Evolutionary conservation across 345 rosid genomes (phyloP).

Genomic region (Clarkia xantiana): DNA sequence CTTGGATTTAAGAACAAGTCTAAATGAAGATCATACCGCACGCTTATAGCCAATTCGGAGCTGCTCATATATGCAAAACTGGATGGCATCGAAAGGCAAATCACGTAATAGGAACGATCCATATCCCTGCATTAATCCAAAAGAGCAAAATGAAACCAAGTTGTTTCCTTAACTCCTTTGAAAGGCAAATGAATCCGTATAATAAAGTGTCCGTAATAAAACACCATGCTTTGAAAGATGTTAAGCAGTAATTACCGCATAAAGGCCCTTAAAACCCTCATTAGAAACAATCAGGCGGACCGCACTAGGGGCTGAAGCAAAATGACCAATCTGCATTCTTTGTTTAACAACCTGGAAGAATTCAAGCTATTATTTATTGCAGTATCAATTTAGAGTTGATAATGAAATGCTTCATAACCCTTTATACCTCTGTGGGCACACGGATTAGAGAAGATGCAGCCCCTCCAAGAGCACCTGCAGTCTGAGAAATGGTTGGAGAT

Average conservation of each 20-base stretch:
- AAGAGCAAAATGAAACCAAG: neutral
- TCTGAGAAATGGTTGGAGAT: slow-evolving; percentile 14
- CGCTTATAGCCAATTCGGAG: slow-evolving; percentile 73
- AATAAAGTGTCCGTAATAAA: no score
- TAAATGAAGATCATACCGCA: slow-evolving; percentile 32
- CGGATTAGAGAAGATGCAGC: slow-evolving; percentile 83
- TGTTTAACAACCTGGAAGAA: slow-evolving; percentile 70
- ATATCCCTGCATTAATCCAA: slow-evolving; percentile 45
- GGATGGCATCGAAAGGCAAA: slow-evolving; percentile 93
- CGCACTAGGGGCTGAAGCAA: slow-evolving; percentile 69
- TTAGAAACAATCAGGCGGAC: slow-evolving; percentile 58
- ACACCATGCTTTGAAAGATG: neutral
- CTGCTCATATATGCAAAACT: slow-evolving; percentile 95
- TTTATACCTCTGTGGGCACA: slow-evolving; percentile 82
- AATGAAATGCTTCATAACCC: neutral
- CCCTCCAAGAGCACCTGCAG: slow-evolving; percentile 95
- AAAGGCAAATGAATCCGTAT: neutral
- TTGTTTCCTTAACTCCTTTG: neutral
- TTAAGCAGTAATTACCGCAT: slow-evolving; percentile 43
- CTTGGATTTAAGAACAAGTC: neutral
- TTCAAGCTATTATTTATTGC: neutral
- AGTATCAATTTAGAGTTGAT: neutral
- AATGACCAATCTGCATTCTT: slow-evolving; percentile 92
- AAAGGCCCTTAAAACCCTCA: slow-evolving; percentile 81
- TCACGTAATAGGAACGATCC: slow-evolving; percentile 80